Percentiles rank a stretch among this genome's conserved stretches.
These are phyloP conservation scores for Gossypium anomalum DNA, from an alignment of 345 rosid species.

Conservation along the genomic window DNA sequence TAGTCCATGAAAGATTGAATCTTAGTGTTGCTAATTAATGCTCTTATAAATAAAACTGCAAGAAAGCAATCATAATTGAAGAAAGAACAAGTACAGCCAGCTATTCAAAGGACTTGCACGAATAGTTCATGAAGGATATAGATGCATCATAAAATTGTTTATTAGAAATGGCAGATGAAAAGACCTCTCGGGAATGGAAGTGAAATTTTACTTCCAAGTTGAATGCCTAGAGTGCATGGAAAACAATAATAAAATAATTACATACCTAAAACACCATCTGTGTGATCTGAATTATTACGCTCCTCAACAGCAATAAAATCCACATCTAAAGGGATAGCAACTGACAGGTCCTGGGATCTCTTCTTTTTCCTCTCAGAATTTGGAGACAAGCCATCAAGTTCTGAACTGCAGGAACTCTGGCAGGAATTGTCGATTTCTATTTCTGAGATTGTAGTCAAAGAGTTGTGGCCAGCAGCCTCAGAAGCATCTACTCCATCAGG, in stretches of 20 bases:
- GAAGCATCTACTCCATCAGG: conserved; percentile 30
- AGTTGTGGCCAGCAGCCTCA: conserved; percentile 35
- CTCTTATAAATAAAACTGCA: neutral
- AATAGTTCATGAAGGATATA: neutral
- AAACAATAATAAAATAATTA: neutral
- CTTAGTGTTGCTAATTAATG: conserved; percentile 4
- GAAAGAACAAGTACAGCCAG: neutral
- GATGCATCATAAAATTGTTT: neutral
- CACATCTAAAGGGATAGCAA: conserved; percentile 27
- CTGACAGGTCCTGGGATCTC: conserved; percentile 41
- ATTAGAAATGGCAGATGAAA: neutral
- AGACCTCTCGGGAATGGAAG: neutral
- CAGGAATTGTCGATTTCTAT: conserved; percentile 46
- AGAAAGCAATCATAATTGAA: neutral
- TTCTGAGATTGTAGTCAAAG: conserved; percentile 57
- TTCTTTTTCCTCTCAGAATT: conserved; percentile 33
- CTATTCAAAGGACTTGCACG: neutral
- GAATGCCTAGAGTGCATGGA: neutral
- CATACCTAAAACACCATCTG: conserved; percentile 51
- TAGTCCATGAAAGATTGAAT: neutral
- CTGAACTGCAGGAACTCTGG: conserved; percentile 31
- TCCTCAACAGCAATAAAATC: conserved; percentile 36
- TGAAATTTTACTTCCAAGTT: neutral
- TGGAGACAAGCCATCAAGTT: conserved; percentile 33
- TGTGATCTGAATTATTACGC: conserved; percentile 34